Evolutionary conservation across 148 eudicot species (phyloP).

Genomic region (Rhododendron simsii): DNA sequence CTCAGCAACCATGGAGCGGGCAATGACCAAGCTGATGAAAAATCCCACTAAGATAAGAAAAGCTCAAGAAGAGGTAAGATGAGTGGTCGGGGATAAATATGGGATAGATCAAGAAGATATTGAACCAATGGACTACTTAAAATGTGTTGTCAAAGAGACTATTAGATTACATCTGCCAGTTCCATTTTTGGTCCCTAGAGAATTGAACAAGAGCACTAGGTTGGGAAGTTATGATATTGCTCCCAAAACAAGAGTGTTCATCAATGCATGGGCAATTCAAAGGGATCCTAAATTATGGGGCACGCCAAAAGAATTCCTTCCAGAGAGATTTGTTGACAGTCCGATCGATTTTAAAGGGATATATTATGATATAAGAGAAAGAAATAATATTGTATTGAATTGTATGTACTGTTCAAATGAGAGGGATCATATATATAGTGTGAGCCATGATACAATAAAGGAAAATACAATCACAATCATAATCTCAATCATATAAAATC

Average conservation of each 20-base stretch:
- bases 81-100: background rate
- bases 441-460: too few relatives aligned
- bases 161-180: slow-evolving; percentile 12
- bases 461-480: too few relatives aligned
- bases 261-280: slow-evolving; percentile 33
- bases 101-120: background rate
- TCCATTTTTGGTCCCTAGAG: slow-evolving; percentile 10
- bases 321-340: slow-evolving; percentile 32
- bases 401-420: too few relatives aligned
- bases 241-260: slow-evolving; percentile 20
- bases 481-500: too few relatives aligned
- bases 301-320: slow-evolving; percentile 24
- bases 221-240: slow-evolving; percentile 27
- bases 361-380: too few relatives aligned
- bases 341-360: slow-evolving; percentile 26
- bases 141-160: slow-evolving; percentile 16
- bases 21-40: slow-evolving; percentile 8
- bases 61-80: slow-evolving; percentile 13
- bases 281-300: slow-evolving; percentile 29
- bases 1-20: slow-evolving; percentile 13
- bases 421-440: too few relatives aligned
- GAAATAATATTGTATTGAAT: too few relatives aligned
- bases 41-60: slow-evolving; percentile 7
- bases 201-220: background rate
- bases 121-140: slow-evolving; percentile 9